These are phyloP conservation scores for Colletotrichum graminicola DNA, from an alignment of 2,329 filamentous ascomycete species.

Conservation along the genomic window DNA sequence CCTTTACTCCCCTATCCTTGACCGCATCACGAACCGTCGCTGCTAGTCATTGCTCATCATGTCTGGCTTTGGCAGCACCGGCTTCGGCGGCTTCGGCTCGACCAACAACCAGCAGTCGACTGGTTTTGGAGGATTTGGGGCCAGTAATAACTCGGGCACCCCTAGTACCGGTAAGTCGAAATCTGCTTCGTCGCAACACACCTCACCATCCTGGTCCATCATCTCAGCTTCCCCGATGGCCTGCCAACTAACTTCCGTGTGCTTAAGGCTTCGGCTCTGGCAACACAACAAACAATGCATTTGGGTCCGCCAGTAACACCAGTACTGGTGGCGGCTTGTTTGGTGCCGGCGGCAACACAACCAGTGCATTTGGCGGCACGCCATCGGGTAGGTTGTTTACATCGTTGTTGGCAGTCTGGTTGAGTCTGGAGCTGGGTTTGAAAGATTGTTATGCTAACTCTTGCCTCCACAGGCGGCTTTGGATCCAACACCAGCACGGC, in stretches of 20 bases:
- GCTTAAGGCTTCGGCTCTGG: conserved; percentile 55
- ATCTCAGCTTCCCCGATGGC: conserved; percentile 27
- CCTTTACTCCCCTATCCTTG: neutral
- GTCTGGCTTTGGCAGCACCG: conserved; percentile 65
- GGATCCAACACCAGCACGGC: conserved; percentile 52
- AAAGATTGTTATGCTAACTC: conserved; percentile 1
- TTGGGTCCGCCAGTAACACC: conserved; percentile 56
- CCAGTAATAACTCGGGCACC: conserved; percentile 51
- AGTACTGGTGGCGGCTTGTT: conserved; percentile 51
- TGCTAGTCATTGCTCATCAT: conserved; percentile 52
- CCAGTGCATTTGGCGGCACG: conserved; percentile 33
- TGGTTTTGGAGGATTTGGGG: conserved; percentile 71
- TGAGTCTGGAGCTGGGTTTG: neutral
- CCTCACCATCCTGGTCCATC: neutral
- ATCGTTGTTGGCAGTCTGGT: neutral
- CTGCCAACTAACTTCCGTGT: conserved; percentile 30
- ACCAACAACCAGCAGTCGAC: conserved; percentile 60
- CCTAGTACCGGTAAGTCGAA: conserved; percentile 64
- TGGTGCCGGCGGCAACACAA: conserved; percentile 27
- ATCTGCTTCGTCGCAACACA: conserved; percentile 13
- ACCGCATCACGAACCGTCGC: conserved; percentile 5
- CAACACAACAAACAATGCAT: conserved; percentile 55
- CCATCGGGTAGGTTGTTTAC: conserved; percentile 30
- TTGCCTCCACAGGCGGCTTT: conserved; percentile 45
- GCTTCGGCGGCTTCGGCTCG: conserved; percentile 69